Evolutionary conservation across 75 land plant species (phyloP), one percentile per base, ranked within the genome.

Genomic region (Sequoia sempervirens): DNA sequence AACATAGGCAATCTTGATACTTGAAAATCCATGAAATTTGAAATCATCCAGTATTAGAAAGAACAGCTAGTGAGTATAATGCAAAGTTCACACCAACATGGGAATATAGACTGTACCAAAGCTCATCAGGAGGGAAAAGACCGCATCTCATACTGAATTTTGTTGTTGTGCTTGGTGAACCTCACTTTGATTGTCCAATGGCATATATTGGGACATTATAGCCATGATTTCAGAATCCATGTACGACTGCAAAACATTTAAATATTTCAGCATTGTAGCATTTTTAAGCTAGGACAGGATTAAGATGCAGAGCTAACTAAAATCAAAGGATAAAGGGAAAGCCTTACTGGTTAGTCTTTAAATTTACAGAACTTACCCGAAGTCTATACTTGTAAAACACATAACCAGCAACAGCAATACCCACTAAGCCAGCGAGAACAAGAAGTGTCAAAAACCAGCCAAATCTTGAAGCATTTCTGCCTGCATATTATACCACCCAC

Each of bases 161-260:
- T 79, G 82, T 26, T 85, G 89, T 64, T 88, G 28, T 38, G 86
- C 91, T 78, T 91, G 88, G 32, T 85, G 82, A 43, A 81, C 92
- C 38, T 88, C 87, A 41, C 86, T 81, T 28, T 94, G 98, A 88
- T 89, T 93, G 86, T 96, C 98, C 84, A 96, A 87, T 18, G 98
- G 98, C 98, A 96, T 96, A 87, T 96, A 96, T 79, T 96, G 98
- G 4, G 98, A 91, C 97, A 96, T 95, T 53, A 95, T 96, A 37
- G 98, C 98, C 86, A 95, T 94, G 79, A 96, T 96, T 86, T 95
- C 97, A 13, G 95, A 95, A 84, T 96, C 98, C 98, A 96, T 96
- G 92, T 96, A 95, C 52, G 93, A 90, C 98, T 95, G 94, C 84
- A 92, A 82, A 47, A 79, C 37, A 46, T 61, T 40, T 75, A 81